A percentile compares a stretch with the other conserved stretches of the same genome.
These are phyloP conservation scores for Aspergillus terreus DNA, from an alignment of 2,329 filamentous ascomycete genomes.

Conservation along the genomic window DNA sequence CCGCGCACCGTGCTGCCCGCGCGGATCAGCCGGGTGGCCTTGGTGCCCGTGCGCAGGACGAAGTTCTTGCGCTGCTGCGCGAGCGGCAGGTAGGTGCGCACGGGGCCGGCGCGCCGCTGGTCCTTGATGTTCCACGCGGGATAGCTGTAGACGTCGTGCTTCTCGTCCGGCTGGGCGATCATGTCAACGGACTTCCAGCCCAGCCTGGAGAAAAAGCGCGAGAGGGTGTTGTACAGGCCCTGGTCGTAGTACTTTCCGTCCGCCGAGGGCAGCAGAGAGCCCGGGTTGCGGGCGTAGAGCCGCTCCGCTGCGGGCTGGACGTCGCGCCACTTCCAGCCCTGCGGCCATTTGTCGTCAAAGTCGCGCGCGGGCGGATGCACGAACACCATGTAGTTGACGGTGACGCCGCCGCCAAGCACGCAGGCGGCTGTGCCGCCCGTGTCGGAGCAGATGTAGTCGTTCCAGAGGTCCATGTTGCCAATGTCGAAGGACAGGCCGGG, in stretches of 20 bases:
- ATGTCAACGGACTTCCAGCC: slow-evolving; percentile 63
- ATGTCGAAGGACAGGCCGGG: slow-evolving; percentile 25
- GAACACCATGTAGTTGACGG: slow-evolving; percentile 28
- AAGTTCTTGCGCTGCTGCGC: slow-evolving; percentile 62
- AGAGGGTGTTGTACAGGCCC: slow-evolving; percentile 61
- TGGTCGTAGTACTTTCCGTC: slow-evolving; percentile 67
- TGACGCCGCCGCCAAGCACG: slow-evolving; percentile 26
- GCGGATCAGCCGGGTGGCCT: slow-evolving; percentile 65
- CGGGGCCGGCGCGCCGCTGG: slow-evolving; percentile 65
- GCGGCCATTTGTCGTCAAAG: slow-evolving; percentile 70
- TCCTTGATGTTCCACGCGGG: slow-evolving; percentile 65
- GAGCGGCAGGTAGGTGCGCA: slow-evolving; percentile 67
- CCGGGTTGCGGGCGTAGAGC: slow-evolving; percentile 67
- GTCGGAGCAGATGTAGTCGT: slow-evolving; percentile 20
- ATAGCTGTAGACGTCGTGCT: slow-evolving; percentile 63
- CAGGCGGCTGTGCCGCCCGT: slow-evolving; percentile 22
- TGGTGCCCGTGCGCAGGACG: slow-evolving; percentile 62
- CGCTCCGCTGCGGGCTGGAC: slow-evolving; percentile 57
- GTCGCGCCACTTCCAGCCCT: slow-evolving; percentile 65
- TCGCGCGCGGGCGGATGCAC: slow-evolving; percentile 54
- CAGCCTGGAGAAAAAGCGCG: slow-evolving; percentile 54
- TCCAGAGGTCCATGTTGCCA: slow-evolving; percentile 16
- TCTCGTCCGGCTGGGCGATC: slow-evolving; percentile 57
- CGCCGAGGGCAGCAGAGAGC: slow-evolving; percentile 62
- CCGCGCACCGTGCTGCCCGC: slow-evolving; percentile 60